phyloP scores from a whole-genome alignment of 495 filamentous ascomycete genomes.

The Pyrenopolyporus hunteri region DNA sequence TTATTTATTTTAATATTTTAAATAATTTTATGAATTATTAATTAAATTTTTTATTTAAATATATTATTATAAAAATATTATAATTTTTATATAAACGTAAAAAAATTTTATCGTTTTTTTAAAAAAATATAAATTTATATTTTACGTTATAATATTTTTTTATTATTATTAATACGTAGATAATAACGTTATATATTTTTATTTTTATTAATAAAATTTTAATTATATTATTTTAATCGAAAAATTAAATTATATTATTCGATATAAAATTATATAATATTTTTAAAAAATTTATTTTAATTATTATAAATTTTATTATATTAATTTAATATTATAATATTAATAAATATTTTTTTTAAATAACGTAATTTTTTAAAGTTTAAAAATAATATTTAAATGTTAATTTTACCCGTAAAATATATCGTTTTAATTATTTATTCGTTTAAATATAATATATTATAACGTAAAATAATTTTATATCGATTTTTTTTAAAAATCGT shows the following conservation, averaged over 20 bases:
- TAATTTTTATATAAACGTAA: not conserved
- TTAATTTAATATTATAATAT: conserved; percentile 5
- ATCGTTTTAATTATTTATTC: not conserved
- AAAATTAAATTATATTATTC: not conserved
- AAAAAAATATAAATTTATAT: conserved; percentile 2
- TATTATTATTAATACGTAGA: not conserved
- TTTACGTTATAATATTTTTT: not conserved
- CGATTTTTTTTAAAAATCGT: not conserved
- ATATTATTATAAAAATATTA: not conserved
- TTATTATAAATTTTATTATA: not conserved
- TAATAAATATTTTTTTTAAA: not conserved
- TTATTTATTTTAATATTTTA: not conserved
- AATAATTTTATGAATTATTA: not conserved
- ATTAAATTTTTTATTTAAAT: not conserved
- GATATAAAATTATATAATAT: conserved; percentile 7
- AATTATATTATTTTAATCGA: not conserved
- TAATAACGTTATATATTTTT: not conserved
- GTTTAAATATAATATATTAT: conserved; percentile 1
- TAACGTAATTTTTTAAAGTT: not conserved
- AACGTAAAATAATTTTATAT: not conserved
- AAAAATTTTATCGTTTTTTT: not conserved
- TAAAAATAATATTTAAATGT: not conserved
- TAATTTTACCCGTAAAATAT: conserved; percentile 8
- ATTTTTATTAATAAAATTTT: not conserved
- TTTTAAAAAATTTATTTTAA: not conserved